These are phyloP conservation scores for Quercus ilex DNA, from an alignment of 306 rosid genomes.

Conservation along the genomic window DNA sequence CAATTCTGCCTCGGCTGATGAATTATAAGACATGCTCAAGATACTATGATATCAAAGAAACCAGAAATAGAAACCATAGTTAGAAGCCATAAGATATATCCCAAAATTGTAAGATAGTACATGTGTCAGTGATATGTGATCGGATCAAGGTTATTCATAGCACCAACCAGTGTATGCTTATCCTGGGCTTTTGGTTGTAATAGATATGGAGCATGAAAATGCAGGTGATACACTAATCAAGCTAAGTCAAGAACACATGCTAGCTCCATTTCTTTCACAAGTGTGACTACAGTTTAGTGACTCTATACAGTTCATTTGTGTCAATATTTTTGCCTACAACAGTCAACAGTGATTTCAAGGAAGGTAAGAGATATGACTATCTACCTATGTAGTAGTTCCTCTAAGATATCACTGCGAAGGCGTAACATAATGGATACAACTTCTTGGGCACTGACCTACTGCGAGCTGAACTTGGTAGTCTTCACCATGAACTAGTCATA, in stretches of 20 bases:
- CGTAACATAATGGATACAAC: constrained; percentile 85
- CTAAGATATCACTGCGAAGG: constrained; percentile 79
- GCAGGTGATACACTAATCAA: neutral
- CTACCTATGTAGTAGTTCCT: constrained; percentile 84
- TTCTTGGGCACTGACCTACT: constrained; percentile 66
- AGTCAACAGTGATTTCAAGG: neutral
- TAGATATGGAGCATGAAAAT: neutral
- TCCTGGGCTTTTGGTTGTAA: neutral
- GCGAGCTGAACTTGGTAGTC: constrained; percentile 51
- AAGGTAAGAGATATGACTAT: neutral
- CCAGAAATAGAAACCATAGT: neutral
- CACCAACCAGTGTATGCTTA: neutral
- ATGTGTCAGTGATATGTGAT: neutral
- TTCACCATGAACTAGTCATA: constrained; percentile 25
- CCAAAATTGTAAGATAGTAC: neutral
- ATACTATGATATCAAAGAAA: constrained; percentile 47
- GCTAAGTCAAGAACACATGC: constrained; percentile 1
- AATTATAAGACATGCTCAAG: constrained; percentile 51
- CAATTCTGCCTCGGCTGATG: constrained; percentile 73
- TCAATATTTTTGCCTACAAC: neutral
- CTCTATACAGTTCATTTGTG: neutral
- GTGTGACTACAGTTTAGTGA: neutral
- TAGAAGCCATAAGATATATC: neutral
- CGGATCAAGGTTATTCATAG: neutral
- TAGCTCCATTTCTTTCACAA: neutral